phyloP scores from a whole-genome alignment of 768 basidiomycete genomes.

The Gautieria morchelliformis region DNA sequence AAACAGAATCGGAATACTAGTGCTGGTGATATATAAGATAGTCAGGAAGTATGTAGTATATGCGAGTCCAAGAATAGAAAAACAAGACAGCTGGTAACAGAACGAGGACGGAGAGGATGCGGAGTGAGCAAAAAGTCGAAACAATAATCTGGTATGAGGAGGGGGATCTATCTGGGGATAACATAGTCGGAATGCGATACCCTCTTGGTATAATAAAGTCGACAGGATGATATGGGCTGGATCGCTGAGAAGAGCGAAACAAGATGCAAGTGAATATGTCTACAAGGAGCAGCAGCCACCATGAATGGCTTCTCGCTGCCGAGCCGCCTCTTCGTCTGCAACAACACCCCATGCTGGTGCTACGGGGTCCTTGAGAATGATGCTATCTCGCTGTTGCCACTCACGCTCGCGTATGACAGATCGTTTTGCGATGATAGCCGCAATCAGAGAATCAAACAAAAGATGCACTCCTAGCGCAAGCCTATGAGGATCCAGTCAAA shows the following conservation, averaged over 20 bases:
- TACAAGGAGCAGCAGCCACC: conserved; percentile 2
- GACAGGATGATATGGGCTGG: background rate
- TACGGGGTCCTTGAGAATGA: conserved; percentile 51
- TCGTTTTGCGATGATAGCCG: conserved; percentile 75
- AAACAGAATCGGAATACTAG: background rate
- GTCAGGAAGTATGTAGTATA: background rate
- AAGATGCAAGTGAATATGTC: background rate
- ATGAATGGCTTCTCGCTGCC: conserved; percentile 17
- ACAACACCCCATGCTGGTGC: conserved; percentile 72
- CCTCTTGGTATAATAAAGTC: background rate
- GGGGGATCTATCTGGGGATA: background rate
- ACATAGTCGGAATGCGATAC: background rate
- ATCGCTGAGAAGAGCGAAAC: background rate
- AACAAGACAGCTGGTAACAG: background rate
- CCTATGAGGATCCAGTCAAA: conserved; percentile 5
- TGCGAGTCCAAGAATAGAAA: background rate
- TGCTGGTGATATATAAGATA: background rate
- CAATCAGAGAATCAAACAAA: conserved; percentile 72
- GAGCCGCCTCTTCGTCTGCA: conserved; percentile 71
- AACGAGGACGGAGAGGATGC: background rate
- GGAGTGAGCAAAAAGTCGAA: background rate
- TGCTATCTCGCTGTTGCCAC: conserved; percentile 72
- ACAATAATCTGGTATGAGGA: background rate
- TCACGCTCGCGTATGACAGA: conserved; percentile 75
- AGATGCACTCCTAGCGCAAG: conserved; percentile 56